Evolutionary conservation across 2,329 filamentous ascomycete genomes (phyloP).

Genomic region (Beauveria pseudobassiana): DNA sequence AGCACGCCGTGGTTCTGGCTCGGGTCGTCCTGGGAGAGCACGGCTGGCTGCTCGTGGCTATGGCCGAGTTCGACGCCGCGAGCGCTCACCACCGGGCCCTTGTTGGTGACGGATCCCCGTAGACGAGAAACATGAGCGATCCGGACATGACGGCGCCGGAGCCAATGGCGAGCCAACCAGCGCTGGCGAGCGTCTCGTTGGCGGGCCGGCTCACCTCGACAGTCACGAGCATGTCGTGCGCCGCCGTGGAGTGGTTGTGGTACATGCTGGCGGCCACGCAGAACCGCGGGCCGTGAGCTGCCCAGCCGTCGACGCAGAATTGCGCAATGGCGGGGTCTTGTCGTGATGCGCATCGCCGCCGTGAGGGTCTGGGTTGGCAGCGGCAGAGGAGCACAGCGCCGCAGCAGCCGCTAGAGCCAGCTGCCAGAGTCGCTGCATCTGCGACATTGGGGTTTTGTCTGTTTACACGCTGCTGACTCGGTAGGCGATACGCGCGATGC

Average conservation of each 20-base stretch:
- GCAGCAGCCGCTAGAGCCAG: not conserved
- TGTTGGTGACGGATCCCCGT: constrained; percentile 3
- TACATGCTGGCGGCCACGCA: constrained; percentile 10
- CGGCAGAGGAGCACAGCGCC: not conserved
- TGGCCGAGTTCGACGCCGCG: constrained; percentile 4
- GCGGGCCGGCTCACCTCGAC: constrained; percentile 3
- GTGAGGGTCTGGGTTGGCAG: not conserved
- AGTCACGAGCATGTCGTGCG: constrained; percentile 12
- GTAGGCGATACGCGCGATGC: not conserved
- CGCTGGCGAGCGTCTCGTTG: not conserved
- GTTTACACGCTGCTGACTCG: too few relatives aligned
- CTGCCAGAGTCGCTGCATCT: not conserved
- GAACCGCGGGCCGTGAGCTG: not conserved
- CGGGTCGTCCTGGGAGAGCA: not conserved
- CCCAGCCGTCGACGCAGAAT: constrained; percentile 8
- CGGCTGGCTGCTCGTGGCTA: not conserved
- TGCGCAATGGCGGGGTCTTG: not conserved
- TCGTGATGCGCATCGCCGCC: not conserved
- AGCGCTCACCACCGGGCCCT: constrained; percentile 9
- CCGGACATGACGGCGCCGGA: constrained; percentile 9
- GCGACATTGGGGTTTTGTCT: not conserved
- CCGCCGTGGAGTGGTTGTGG: constrained; percentile 12
- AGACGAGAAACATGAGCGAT: constrained; percentile 12
- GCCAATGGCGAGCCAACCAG: constrained; percentile 11
- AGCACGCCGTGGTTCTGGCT: not conserved